Evolutionary conservation across 1,284 basidiomycete genomes (phyloP).

Genomic region (Irpex sp.): DNA sequence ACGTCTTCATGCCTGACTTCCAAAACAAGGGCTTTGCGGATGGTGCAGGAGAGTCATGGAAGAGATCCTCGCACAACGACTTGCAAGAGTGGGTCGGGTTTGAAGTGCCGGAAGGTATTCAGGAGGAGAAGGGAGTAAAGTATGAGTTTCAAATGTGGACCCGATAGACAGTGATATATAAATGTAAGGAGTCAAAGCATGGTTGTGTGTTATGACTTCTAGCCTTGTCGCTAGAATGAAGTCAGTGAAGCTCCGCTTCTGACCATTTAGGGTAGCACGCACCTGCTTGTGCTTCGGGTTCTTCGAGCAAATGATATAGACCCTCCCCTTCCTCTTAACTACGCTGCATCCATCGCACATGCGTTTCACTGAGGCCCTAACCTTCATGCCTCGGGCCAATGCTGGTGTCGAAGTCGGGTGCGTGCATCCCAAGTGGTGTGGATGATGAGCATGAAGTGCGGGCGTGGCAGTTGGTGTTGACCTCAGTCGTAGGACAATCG

Average conservation of each 20-base stretch:
- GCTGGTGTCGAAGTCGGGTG: slow-evolving; percentile 23
- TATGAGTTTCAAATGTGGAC: slow-evolving; percentile 96
- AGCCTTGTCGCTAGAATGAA: slow-evolving; percentile 58
- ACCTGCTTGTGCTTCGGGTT: slow-evolving; percentile 99
- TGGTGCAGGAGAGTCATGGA: slow-evolving; percentile 41
- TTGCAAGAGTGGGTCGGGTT: slow-evolving; percentile 75
- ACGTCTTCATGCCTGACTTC: slow-evolving; percentile 84
- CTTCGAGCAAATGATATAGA: slow-evolving; percentile 91
- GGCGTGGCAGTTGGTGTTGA: slow-evolving; percentile 29
- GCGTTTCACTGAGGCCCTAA: slow-evolving; percentile 88
- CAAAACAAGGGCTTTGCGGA: slow-evolving; percentile 20
- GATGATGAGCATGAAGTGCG: slow-evolving; percentile 25
- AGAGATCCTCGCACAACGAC: slow-evolving; percentile 49
- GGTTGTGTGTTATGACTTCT: slow-evolving; percentile 7
- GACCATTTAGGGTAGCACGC: slow-evolving; percentile 23
- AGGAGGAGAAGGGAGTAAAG: slow-evolving; percentile 75
- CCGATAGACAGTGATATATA: slow-evolving; percentile 21
- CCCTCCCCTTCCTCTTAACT: slow-evolving; percentile 83
- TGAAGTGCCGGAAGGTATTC: slow-evolving; percentile 67
- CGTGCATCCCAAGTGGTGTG: slow-evolving; percentile 24
- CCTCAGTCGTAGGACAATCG: slow-evolving; percentile 50
- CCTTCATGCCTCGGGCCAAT: slow-evolving; percentile 86
- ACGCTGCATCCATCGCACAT: slow-evolving; percentile 89
- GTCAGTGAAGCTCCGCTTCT: background rate
- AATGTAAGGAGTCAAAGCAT: background rate